Percentiles rank a stretch among this genome's conserved stretches.
These are phyloP conservation scores for Pestalotiopsis sp. DNA, from an alignment of 2,329 filamentous ascomycete species.

Conservation along the genomic window DNA sequence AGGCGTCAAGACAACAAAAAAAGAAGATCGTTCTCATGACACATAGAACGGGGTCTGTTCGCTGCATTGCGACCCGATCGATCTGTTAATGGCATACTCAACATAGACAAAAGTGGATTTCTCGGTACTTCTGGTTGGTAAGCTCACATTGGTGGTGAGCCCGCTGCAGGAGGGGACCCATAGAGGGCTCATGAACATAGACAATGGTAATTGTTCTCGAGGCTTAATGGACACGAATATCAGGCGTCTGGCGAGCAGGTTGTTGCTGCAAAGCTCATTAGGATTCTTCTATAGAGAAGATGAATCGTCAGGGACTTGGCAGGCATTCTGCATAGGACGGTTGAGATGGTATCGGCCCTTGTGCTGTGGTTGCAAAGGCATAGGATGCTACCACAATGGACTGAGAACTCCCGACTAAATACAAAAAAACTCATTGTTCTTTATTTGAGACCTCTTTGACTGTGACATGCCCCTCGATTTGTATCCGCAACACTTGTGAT, in stretches of 20 bases:
- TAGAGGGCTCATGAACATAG: constrained; percentile 35
- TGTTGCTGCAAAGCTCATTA: constrained; percentile 25
- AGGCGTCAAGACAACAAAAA: constrained; percentile 24
- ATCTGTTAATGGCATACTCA: constrained; percentile 36
- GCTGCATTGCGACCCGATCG: constrained; percentile 29
- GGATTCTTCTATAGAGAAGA: constrained; percentile 12
- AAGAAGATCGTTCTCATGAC: constrained; percentile 28
- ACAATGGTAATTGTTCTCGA: constrained; percentile 34
- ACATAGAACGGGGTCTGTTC: constrained; percentile 34
- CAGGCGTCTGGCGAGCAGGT: constrained; percentile 35
- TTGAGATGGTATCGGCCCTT: constrained; percentile 36
- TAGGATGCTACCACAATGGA: constrained; percentile 38
- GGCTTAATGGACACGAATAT: constrained; percentile 23
- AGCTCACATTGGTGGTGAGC: constrained; percentile 23
- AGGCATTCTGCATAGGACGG: constrained; percentile 31
- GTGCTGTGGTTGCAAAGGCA: constrained; percentile 34
- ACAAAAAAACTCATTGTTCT: constrained; percentile 32
- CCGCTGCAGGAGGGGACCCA: constrained; percentile 26
- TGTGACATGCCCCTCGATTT: not conserved
- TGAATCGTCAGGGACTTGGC: constrained; percentile 22
- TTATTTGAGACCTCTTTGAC: not conserved
- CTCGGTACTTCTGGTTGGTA: constrained; percentile 57
- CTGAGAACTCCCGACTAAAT: constrained; percentile 44
- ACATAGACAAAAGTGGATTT: constrained; percentile 70
- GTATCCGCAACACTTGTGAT: not conserved